Base-by-base conservation (phyloP, 768 basidiomycete species). In the Suillus tomentosus region DNA sequence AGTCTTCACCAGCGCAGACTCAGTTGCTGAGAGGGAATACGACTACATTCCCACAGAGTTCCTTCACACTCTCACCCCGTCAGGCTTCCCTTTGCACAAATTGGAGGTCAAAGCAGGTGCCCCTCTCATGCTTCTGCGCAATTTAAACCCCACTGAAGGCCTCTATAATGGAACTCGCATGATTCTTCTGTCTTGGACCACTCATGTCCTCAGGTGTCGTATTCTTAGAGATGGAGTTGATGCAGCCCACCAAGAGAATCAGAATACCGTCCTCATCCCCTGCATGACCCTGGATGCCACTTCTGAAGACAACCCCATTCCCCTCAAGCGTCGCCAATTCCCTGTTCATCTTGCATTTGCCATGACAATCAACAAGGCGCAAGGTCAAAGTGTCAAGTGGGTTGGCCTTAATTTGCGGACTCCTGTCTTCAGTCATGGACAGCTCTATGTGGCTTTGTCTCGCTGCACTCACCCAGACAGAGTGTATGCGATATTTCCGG, bases 81-180 rank as follows among this genome's bases (percentile, higher is more conserved):
- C 77, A 50, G 76, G 79, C 9, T 70, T 85, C 48, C 84, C 84
- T 0, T 72, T 77, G 13, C 70, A 74, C 0, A 64, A 78, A n/a
- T 67, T 81, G 1, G 61, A 65, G 5, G 63, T 81, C 36, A 74
- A 80, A 63, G 19, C 68, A 65, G 72, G 75, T 56, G 68, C 67
- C n/a, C 73, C 79, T 5, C 53, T 84, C 0, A 84, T 85, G 64
- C 66, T 85, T 0, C 69, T 85, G 0, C 59, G 79, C 0, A 85
- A 86, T 66, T 68, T 85, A 19, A 68, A 72, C 55, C 77, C 80
- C 5, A 15, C 60, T 0, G 48, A 70, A 31, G 79, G 80, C 0
- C 66, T 81, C 0, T 81, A 76, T 64, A 80, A 81, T 76, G 81
- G 80, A 2, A 78, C 78, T 0, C 27, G 73, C 0, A 55, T 73